phyloP scores from a whole-genome alignment of 192 early-diverging fungal species.

The Backusella australiensis region DNA sequence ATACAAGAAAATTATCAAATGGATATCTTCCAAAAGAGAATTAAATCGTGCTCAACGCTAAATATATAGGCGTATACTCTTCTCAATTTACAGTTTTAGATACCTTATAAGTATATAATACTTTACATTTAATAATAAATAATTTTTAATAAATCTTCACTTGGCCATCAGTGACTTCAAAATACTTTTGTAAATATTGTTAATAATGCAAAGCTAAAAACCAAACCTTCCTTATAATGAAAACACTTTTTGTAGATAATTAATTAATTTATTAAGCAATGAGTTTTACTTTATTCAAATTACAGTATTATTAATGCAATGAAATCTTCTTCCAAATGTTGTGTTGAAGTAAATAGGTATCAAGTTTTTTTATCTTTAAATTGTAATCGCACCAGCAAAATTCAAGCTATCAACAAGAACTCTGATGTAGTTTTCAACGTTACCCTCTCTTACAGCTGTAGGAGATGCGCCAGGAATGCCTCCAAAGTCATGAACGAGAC shows the following conservation, averaged over 20 bases:
- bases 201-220: background rate
- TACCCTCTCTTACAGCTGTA: background rate
- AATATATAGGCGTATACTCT: background rate
- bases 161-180: background rate
- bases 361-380: background rate
- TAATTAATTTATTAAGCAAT: too few species aligned
- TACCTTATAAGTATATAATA: background rate
- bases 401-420: constrained; percentile 24
- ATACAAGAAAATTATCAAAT: background rate
- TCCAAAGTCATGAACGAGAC: background rate
- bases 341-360: background rate
- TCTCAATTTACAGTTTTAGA: background rate
- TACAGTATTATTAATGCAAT: background rate
- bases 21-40: background rate
- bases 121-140: background rate
- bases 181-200: too few species aligned
- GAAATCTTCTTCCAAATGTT: background rate
- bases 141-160: background rate
- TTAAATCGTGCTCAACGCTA: background rate
- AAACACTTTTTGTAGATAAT: too few species aligned
- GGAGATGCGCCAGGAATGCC: constrained; percentile 24
- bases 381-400: constrained; percentile 16
- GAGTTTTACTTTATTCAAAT: background rate
- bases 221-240: background rate
- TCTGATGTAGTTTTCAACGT: constrained; percentile 20